Conservation (phyloP, 2,329 filamentous ascomycete genomes). For the Plenodomus biglobosus region DNA sequence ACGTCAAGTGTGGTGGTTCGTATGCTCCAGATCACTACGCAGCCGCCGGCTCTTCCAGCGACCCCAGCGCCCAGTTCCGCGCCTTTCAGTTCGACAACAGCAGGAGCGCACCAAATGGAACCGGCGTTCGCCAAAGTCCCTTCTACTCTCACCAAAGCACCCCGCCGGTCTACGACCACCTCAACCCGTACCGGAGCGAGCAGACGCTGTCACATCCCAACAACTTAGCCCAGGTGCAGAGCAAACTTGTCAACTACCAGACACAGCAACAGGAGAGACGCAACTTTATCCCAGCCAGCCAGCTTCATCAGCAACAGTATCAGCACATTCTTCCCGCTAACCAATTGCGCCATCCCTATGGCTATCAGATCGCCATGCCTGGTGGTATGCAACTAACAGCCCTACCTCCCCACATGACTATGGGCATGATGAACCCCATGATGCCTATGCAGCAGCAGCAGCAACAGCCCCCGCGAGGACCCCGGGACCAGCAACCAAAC, state of each 20-base stretch:
- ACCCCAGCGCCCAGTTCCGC: slow-evolving; percentile 43
- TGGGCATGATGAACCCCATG: slow-evolving; percentile 40
- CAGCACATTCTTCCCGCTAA: slow-evolving; percentile 41
- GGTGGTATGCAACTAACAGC: slow-evolving; percentile 42
- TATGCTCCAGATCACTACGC: slow-evolving; percentile 43
- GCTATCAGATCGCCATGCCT: slow-evolving; percentile 40
- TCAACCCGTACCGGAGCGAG: slow-evolving; percentile 48
- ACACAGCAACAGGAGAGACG: slow-evolving; percentile 45
- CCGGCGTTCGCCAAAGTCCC: slow-evolving; percentile 49
- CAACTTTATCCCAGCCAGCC: slow-evolving; percentile 35
- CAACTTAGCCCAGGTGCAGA: slow-evolving; percentile 51
- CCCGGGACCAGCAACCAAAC: slow-evolving; percentile 56
- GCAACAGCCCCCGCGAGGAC: slow-evolving; percentile 47
- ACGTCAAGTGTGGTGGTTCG: slow-evolving; percentile 25
- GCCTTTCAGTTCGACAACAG: slow-evolving; percentile 46
- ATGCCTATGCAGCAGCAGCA: slow-evolving; percentile 45
- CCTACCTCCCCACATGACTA: slow-evolving; percentile 37
- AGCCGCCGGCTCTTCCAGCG: slow-evolving; percentile 31
- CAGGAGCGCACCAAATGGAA: slow-evolving; percentile 49
- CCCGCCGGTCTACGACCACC: slow-evolving; percentile 48
- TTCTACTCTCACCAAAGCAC: slow-evolving; percentile 52
- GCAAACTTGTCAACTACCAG: slow-evolving; percentile 53
- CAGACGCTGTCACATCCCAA: slow-evolving; percentile 48
- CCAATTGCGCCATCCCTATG: slow-evolving; percentile 42
- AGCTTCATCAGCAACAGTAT: slow-evolving; percentile 37